Percentiles rank a stretch among this genome's conserved stretches.
Conservation (phyloP, 306 rosid species). For the Malus fusca region DNA sequence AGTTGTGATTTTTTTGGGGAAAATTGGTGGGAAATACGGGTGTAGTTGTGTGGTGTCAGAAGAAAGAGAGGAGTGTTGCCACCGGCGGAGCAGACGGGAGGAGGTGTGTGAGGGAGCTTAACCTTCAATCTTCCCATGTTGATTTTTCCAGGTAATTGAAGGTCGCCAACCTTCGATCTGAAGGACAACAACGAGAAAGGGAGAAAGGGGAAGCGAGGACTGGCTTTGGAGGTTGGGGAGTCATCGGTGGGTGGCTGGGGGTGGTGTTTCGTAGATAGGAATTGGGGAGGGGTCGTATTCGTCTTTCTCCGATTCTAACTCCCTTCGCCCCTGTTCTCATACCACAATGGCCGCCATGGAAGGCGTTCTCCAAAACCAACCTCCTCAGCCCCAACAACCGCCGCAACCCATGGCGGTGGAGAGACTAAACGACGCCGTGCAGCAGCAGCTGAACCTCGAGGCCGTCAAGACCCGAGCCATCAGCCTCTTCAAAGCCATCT, state of each 20-base stretch:
- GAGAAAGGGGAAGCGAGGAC: too few species aligned
- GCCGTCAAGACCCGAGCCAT: conserved; percentile 73
- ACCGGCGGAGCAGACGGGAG: too few species aligned
- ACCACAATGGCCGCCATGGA: conserved; percentile 34
- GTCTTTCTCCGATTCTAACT: neutral
- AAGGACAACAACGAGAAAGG: neutral
- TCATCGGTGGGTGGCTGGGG: too few species aligned
- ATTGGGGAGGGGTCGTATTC: neutral
- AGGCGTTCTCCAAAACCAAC: conserved; percentile 27
- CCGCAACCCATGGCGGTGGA: conserved; percentile 27
- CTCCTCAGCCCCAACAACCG: conserved; percentile 18
- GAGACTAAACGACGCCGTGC: conserved; percentile 73
- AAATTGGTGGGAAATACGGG: too few species aligned
- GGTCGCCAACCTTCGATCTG: neutral
- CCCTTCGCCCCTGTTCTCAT: neutral
- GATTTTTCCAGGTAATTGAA: neutral
- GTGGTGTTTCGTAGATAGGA: too few species aligned
- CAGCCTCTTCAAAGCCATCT: conserved; percentile 74
- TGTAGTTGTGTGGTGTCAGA: too few species aligned
- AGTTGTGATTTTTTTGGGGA: too few species aligned
- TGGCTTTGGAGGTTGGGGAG: too few species aligned
- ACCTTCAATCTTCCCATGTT: neutral
- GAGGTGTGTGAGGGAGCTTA: too few species aligned
- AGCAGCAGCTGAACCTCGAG: conserved; percentile 80
- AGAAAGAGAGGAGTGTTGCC: too few species aligned